Evolutionary conservation across 768 basidiomycete species (phyloP), one percentile per base, ranked within the genome.

Genomic region (Clavaria fumosa): DNA sequence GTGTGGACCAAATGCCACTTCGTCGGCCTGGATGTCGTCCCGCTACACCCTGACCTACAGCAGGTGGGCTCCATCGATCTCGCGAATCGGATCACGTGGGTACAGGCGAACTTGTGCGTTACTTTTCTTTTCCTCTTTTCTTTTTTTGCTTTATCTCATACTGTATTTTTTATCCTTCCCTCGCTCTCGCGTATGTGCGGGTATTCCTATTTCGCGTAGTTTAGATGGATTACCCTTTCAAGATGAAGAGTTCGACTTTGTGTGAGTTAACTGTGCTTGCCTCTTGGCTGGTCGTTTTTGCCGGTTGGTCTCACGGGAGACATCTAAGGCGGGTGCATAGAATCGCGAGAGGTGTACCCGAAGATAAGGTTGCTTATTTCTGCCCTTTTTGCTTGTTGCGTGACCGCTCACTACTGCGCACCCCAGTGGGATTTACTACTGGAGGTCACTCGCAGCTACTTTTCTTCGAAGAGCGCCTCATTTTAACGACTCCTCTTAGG

Each of bases 211-310:
- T 42, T 52, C 5, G n/a, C n/a, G n/a, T 43, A 81, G 79, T 51
- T 59, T 84, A 18, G 75, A 81, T 39, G 61, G 62, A 0, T 65
- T 84, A 37, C 79, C 81, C 0, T 84, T 84, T 50, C 64, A 65
- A 5, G 63, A 73, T 43, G 75, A 73, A 22, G 74, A 81, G 49
- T 84, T 84, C 49, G 81, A 84, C 51, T 81, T 69, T 51, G 75
- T 83, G 76, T 81, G 56, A 50, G 76, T 58, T 14, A n/a, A n/a
- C n/a, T n/a, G n/a, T n/a, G n/a, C n/a, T n/a, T n/a, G n/a, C n/a
- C n/a, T n/a, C 2, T 9, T 17, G n/a, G 5, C 34, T 23, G 5
- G 17, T 32, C 18, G n/a, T 15, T 5, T 3, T 22, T 20, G 18
- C 7, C 17, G 23, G 7, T 19, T 17, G 34, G 34, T 36, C 30